A percentile compares a stretch with the other conserved stretches of the same genome.
phyloP scores from a whole-genome alignment of 2,329 filamentous ascomycete species.

The Fonsecaea multimorphosa region DNA sequence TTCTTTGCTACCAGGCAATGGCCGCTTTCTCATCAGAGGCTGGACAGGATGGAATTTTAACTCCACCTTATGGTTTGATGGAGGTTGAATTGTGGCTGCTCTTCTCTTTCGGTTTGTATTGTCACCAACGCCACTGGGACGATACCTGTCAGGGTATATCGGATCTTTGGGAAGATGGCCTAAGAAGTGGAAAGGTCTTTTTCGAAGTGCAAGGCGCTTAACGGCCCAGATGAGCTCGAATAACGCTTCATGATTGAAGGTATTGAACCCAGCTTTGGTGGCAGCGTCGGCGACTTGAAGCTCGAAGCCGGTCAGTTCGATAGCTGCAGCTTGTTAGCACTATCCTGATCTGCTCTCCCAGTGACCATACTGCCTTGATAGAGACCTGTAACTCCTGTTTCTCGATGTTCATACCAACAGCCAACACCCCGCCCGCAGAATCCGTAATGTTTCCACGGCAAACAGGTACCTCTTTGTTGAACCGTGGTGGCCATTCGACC shows the following conservation, averaged over 20 bases:
- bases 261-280: conserved; percentile 34
- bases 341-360: not conserved
- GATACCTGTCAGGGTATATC: conserved; percentile 39
- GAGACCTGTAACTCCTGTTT: conserved; percentile 36
- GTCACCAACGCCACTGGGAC: conserved; percentile 31
- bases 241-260: conserved; percentile 33
- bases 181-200: not conserved
- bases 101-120: conserved; percentile 35
- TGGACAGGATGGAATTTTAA: conserved; percentile 25
- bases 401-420: conserved; percentile 38
- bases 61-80: conserved; percentile 9
- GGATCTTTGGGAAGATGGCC: conserved; percentile 16
- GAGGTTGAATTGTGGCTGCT: conserved; percentile 7
- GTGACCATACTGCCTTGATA: conserved; percentile 35
- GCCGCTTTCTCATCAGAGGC: conserved; percentile 26
- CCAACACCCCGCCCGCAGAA: conserved; percentile 26
- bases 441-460: conserved; percentile 27
- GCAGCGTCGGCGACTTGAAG: conserved; percentile 36
- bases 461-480: conserved; percentile 38
- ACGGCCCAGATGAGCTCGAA: conserved; percentile 39
- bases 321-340: conserved; percentile 25
- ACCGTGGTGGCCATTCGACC: conserved; percentile 28
- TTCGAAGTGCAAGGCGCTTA: conserved; percentile 27
- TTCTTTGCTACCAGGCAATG: conserved; percentile 1
- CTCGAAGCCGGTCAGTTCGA: conserved; percentile 33